Base-by-base conservation (phyloP, 164 flowering plant genomes). In the Nelumbo lutea region DNA sequence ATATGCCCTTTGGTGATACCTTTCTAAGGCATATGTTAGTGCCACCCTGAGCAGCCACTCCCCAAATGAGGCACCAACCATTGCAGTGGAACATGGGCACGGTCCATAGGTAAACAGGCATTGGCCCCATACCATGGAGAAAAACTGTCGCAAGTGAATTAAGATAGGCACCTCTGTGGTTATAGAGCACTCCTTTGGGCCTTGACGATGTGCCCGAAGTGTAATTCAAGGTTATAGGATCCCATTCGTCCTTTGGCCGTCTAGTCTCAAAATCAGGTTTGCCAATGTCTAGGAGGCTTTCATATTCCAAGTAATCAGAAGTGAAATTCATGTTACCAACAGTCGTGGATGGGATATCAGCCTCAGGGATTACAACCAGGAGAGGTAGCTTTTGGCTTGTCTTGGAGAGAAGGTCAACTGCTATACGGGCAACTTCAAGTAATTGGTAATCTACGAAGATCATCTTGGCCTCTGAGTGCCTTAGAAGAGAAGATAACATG, bases 71-170 rank as follows among this genome's bases (percentile, higher is more conserved):
- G 67, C 90, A 87, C 97, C 97, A 91, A 0, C 96, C 97, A 62
- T 87, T 91, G 82, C 96, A 88, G 59, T 90, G 97, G 77, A 89
- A 91, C 97, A 91, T 91, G 39, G 94, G 93, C 8, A 87, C 91
- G 8, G 81, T 81, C 97, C 97, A 89, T 11, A 91, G 67, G 61
- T 86, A 91, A 3, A 84, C 83, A 27, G 90, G 93, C 81, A 79
- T 81, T 52, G 85, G 60, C 15, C 68, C 50, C 89, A 91, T 85
- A 4, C 79, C 83, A 65, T 70, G 67, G 5, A 87, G 75, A 70
- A 89, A 75, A 73, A 82, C 79, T 2, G 78, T 51, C 1, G 86
- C 87, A 2, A 91, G 69, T n/a, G 97, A 67, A 75, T 86, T 89
- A 46, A 91, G 83, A 79, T 83, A 88, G 4, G 93, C 86, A 1